phyloP scores from a whole-genome alignment of 73 alveolate species.

The Tetrahymena elliotti region DNA sequence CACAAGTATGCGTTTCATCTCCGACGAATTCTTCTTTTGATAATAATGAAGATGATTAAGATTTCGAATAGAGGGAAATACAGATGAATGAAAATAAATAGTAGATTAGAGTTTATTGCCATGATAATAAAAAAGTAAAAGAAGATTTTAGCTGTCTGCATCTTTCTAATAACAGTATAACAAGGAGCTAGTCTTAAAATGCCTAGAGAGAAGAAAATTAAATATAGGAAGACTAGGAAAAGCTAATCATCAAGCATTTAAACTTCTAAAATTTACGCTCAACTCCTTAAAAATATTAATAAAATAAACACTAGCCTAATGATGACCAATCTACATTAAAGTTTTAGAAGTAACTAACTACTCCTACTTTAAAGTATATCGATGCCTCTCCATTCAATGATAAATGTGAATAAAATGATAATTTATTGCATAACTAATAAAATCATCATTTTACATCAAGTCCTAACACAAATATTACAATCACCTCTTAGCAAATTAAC shows the following conservation, averaged over 20 bases:
- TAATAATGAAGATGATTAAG: not conserved
- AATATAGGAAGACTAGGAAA: not conserved
- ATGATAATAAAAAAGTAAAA: not conserved
- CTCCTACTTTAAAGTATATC: not conserved
- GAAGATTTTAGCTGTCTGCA: not conserved
- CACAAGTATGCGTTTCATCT: not conserved
- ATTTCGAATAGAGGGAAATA: not conserved
- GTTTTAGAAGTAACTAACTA: not conserved
- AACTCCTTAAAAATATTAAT: not conserved
- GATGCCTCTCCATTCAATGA: not conserved
- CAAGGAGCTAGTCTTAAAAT: not conserved
- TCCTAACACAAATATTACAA: not conserved
- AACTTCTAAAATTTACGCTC: not conserved
- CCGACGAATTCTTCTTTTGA: not conserved
- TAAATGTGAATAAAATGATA: not conserved
- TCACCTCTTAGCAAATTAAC: not conserved
- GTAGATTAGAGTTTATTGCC: not conserved
- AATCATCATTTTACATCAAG: not conserved
- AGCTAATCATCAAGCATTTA: not conserved
- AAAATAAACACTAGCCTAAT: not conserved
- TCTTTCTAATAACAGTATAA: not conserved
- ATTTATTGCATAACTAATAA: not conserved
- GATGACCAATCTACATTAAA: not conserved
- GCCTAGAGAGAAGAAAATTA: not conserved
- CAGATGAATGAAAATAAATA: not conserved